Evolutionary conservation across 192 early-diverging fungal genomes (phyloP).

Genomic region (Kappamyces sp.): DNA sequence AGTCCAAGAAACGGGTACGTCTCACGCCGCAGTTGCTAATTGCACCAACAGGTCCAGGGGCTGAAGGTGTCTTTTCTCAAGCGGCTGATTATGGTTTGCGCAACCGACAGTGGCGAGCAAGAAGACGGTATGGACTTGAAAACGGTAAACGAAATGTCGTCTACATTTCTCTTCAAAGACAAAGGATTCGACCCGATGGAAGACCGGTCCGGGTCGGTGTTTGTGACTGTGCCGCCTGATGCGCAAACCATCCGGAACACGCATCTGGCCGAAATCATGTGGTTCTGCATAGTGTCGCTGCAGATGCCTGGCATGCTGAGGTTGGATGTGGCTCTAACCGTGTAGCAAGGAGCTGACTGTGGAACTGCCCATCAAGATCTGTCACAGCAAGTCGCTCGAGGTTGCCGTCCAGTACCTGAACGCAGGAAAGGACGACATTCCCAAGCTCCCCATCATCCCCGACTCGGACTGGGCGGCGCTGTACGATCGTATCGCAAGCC

Average conservation of each 20-base stretch:
- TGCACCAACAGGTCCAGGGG: constrained; percentile 45
- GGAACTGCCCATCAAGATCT: constrained; percentile 50
- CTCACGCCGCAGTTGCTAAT: background rate
- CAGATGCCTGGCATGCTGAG: constrained; percentile 15
- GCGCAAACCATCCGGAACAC: constrained; percentile 50
- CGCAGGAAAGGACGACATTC: too few species aligned
- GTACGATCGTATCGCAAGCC: too few species aligned
- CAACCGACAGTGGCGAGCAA: constrained; percentile 29
- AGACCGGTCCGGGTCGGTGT: constrained; percentile 43
- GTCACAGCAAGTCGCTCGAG: constrained; percentile 46
- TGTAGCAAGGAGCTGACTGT: constrained; percentile 47
- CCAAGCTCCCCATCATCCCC: too few species aligned
- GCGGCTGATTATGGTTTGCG: constrained; percentile 43
- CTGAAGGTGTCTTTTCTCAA: constrained; percentile 39
- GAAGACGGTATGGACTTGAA: constrained; percentile 35
- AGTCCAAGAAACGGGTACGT: constrained; percentile 44
- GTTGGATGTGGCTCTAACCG: background rate
- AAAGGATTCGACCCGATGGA: constrained; percentile 58
- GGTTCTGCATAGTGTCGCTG: constrained; percentile 21
- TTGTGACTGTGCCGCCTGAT: constrained; percentile 49
- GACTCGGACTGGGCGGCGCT: too few species aligned
- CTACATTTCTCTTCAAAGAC: constrained; percentile 47
- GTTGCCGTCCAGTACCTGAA: background rate
- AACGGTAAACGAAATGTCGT: constrained; percentile 37
- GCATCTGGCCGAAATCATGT: constrained; percentile 49